A percentile compares a stretch with the other conserved stretches of the same genome.
phyloP scores from a whole-genome alignment of 2,329 filamentous ascomycete genomes.

The Penicillium palitans region DNA sequence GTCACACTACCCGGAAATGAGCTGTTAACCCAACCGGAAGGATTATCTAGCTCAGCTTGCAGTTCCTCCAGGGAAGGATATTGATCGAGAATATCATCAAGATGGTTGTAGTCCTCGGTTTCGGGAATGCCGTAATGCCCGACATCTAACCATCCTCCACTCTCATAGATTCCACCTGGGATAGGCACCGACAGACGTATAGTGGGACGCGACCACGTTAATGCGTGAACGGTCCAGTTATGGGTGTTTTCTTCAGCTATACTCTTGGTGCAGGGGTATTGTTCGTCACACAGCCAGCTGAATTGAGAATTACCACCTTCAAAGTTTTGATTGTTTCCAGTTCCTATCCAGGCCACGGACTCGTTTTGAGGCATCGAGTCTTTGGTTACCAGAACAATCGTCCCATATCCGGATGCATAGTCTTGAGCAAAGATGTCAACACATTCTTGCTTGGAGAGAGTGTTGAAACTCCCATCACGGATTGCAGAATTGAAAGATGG shows the following conservation, averaged over 20 bases:
- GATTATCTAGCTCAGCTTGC: not conserved
- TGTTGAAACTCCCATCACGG: not conserved
- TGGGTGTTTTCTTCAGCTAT: not conserved
- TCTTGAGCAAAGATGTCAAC: not conserved
- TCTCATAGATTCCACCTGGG: not conserved
- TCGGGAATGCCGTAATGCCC: not conserved
- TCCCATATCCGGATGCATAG: not conserved
- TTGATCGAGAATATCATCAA: not conserved
- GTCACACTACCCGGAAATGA: not conserved
- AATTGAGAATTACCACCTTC: not conserved
- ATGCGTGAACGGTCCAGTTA: not conserved
- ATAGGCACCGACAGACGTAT: not conserved
- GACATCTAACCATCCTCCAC: not conserved
- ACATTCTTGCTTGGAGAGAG: not conserved
- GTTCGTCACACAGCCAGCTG: not conserved
- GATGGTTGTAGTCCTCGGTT: not conserved
- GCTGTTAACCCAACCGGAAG: not conserved
- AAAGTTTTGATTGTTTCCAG: not conserved
- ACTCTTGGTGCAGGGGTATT: not conserved
- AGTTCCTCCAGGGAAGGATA: not conserved
- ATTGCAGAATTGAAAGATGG: not conserved
- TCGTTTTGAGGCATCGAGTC: not conserved
- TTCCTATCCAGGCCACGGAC: not conserved
- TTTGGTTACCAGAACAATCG: not conserved
- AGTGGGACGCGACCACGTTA: not conserved